phyloP scores from a whole-genome alignment of 371 early-diverging fungal species.

The Mucor indicus region DNA sequence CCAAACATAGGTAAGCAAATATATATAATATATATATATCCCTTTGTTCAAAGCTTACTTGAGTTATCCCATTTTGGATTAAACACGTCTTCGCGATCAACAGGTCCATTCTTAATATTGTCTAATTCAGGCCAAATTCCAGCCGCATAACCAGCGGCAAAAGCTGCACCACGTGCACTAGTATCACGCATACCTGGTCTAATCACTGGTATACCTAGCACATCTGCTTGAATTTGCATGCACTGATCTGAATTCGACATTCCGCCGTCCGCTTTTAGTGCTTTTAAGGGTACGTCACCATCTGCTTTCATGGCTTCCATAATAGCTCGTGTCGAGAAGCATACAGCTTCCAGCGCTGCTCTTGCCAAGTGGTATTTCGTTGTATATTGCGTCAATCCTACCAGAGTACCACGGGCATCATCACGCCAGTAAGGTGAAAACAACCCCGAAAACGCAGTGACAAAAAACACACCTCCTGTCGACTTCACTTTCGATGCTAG shows the following conservation, averaged over 20 bases:
- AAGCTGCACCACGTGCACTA: slow-evolving; percentile 92
- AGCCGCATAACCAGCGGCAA: slow-evolving; percentile 85
- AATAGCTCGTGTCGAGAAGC: slow-evolving; percentile 87
- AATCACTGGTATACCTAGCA: slow-evolving; percentile 64
- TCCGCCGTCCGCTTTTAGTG: slow-evolving; percentile 90
- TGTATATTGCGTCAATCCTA: slow-evolving; percentile 88
- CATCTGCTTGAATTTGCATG: slow-evolving; percentile 93
- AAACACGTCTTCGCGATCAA: slow-evolving; percentile 41
- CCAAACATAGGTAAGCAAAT: slow-evolving; percentile 84
- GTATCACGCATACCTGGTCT: slow-evolving; percentile 91
- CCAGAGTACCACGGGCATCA: slow-evolving; percentile 87
- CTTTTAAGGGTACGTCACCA: slow-evolving; percentile 58
- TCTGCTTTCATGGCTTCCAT: slow-evolving; percentile 84
- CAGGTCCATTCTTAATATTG: slow-evolving; percentile 26
- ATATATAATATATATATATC: slow-evolving; percentile 56
- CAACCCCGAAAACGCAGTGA: slow-evolving; percentile 92
- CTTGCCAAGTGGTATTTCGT: slow-evolving; percentile 83
- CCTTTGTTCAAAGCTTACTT: slow-evolving; percentile 23
- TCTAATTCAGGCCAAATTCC: slow-evolving; percentile 67
- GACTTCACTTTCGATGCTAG: slow-evolving; percentile 55
- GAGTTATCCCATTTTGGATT: slow-evolving; percentile 35
- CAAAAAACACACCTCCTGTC: slow-evolving; percentile 92
- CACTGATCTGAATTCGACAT: slow-evolving; percentile 84
- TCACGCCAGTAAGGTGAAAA: slow-evolving; percentile 96
- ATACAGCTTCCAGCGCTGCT: slow-evolving; percentile 87